phyloP scores from a whole-genome alignment of 257 asterid species.

The Ballota nigra region DNA sequence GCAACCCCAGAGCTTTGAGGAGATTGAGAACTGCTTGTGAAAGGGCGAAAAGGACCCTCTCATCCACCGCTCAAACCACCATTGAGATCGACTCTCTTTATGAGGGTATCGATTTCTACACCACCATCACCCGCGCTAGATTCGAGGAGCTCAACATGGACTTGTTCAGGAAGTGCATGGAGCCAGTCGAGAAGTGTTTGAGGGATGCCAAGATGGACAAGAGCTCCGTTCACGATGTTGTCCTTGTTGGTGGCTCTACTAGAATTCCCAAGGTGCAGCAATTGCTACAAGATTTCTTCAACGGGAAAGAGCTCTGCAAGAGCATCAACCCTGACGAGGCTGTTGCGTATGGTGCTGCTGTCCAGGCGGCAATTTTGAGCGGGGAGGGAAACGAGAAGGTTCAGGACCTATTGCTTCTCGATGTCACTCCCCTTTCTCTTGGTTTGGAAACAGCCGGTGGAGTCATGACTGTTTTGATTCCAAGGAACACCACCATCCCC shows the following conservation, averaged over 20 bases:
- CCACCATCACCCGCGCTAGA: too few species aligned
- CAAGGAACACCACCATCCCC: too few species aligned
- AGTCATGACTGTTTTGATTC: too few species aligned
- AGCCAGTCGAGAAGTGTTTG: conserved; percentile 87
- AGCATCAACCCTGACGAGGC: conserved; percentile 80
- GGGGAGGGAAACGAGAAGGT: conserved; percentile 72
- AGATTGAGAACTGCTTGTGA: too few species aligned
- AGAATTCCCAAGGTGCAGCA: conserved; percentile 51
- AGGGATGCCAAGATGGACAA: conserved; percentile 92
- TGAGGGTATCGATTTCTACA: too few species aligned
- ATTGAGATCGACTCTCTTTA: too few species aligned
- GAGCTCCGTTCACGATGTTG: conserved; percentile 69
- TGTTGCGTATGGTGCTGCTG: conserved; percentile 71
- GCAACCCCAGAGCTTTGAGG: too few species aligned
- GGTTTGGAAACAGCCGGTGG: conserved; percentile 67
- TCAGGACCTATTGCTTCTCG: conserved; percentile 58
- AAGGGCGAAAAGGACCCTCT: too few species aligned
- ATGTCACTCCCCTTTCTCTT: conserved; percentile 58
- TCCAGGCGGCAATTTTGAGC: conserved; percentile 63
- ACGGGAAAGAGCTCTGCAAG: conserved; percentile 66
- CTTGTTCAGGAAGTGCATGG: conserved; percentile 78
- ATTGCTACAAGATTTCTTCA: conserved; percentile 55
- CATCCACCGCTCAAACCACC: too few species aligned
- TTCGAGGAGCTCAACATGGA: conserved; percentile 85
- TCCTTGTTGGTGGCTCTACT: conserved; percentile 49